Base-by-base conservation (phyloP, 352 stramenopile genomes). In the Globisporangium perplexum region DNA sequence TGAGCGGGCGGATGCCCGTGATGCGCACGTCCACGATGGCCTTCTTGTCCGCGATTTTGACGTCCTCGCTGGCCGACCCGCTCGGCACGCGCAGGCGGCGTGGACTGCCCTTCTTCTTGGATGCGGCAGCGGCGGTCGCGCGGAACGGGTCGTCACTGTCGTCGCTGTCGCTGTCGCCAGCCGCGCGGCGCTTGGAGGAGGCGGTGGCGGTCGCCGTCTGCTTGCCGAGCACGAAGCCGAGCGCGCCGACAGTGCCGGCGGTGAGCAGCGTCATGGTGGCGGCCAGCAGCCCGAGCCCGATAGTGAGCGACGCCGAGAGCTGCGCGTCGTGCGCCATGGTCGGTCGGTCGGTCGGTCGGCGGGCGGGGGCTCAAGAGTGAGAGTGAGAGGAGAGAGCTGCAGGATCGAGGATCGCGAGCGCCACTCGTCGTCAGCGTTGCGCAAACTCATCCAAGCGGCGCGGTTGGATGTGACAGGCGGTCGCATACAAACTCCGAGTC, bases 11-110 rank as follows among this genome's bases (percentile, higher is more conserved):
- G 47, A 96, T 93, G 50, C 75, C 79, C 41, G 74, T 79, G 60
- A 96, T 93, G 62, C 86, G 86, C 60, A 94, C 84, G 61, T 96
- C 86, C 55, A 93, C 72, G 36, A 96, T 89, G 6, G 79, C 71
- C 48, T 90, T 81, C 65, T 86, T 92, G 69, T 94, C 84, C 59
- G 77, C 76, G 68, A 92, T 87, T 55, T 87, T 87, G 44, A 92
- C 78, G 51, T 94, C 77, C 53, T 92, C 77, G 50, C 76, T 80
- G 23, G 75, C 72, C n/a, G 66, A 71, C 45, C 72, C 72, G 57
- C 76, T 89, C 8, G 81, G 72, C 45, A 90, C 80, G 28, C 77
- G 78, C 59, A 85, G 47, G 8, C 78, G 77, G 51, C 66, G 80
- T 41, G 43, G 63, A 22, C 46, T 47, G 49, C 64, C 64, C 36